Conservation (phyloP, 2,329 filamentous ascomycete genomes). For the Aspergillus awamori region DNA sequence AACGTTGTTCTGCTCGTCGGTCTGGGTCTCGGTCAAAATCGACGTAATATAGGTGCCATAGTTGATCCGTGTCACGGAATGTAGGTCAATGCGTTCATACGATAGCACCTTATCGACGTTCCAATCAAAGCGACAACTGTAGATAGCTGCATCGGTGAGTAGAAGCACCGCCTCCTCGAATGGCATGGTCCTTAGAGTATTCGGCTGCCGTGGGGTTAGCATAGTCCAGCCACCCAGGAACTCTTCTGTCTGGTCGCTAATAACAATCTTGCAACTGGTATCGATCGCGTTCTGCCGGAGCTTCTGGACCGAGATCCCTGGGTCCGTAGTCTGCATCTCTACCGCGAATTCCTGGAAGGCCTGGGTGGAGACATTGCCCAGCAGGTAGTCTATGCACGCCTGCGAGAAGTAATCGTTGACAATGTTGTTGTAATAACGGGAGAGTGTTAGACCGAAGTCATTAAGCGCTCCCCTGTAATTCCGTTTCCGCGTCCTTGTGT, state of each 20-base stretch:
- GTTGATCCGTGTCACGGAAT: constrained; percentile 71
- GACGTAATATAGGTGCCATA: constrained; percentile 89
- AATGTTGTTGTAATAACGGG: constrained; percentile 76
- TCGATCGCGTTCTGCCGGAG: constrained; percentile 89
- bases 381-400: constrained; percentile 88
- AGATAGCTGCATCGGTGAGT: constrained; percentile 80
- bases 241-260: constrained; percentile 81
- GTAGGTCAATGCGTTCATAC: constrained; percentile 82
- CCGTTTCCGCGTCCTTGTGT: constrained; percentile 85
- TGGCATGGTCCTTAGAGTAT: constrained; percentile 69
- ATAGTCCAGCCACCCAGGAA: constrained; percentile 89
- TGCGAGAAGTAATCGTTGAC: constrained; percentile 98
- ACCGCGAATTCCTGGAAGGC: constrained; percentile 95
- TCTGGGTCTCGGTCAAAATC: constrained; percentile 75
- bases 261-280: constrained; percentile 80
- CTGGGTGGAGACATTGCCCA: constrained; percentile 80
- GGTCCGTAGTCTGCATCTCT: constrained; percentile 90
- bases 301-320: constrained; percentile 80
- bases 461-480: constrained; percentile 90
- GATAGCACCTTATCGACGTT: constrained; percentile 90
- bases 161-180: constrained; percentile 89
- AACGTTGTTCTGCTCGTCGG: constrained; percentile 77
- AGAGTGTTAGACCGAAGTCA: constrained; percentile 85
- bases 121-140: constrained; percentile 93
- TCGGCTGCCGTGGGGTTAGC: constrained; percentile 71